Conservation (phyloP, 345 rosid genomes). For the Gossypium mustelinum region DNA sequence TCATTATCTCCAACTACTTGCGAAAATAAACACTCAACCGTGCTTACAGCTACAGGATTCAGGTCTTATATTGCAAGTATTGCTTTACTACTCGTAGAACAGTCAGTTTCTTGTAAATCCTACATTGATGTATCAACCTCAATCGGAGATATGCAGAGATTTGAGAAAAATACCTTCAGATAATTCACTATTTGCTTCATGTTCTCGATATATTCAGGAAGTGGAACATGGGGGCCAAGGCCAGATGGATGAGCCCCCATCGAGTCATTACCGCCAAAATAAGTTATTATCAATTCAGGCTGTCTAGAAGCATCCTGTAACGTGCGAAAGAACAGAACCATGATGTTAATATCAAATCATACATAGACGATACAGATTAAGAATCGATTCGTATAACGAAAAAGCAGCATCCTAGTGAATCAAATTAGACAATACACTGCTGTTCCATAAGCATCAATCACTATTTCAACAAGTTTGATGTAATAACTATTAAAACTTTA, state of each 20-base stretch:
- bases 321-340: neutral
- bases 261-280: slow-evolving; percentile 97
- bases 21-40: too few relatives aligned
- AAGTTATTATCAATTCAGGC: slow-evolving; percentile 81
- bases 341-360: neutral
- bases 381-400: too few relatives aligned
- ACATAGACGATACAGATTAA: too few relatives aligned
- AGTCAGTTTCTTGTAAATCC: neutral
- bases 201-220: slow-evolving; percentile 68
- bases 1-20: neutral
- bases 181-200: slow-evolving; percentile 74
- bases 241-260: slow-evolving; percentile 95
- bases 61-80: neutral
- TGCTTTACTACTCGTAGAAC: neutral
- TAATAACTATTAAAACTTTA: neutral
- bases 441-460: neutral
- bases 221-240: slow-evolving; percentile 91
- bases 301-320: slow-evolving; percentile 62
- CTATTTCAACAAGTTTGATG: neutral
- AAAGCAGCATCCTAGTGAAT: neutral
- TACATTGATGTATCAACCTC: neutral
- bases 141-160: neutral
- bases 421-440: neutral
- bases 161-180: slow-evolving; percentile 57
- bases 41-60: neutral